Percentiles rank a stretch among this genome's conserved stretches.
Conservation (phyloP, 768 basidiomycete genomes). For the Cubamyces sp. region DNA sequence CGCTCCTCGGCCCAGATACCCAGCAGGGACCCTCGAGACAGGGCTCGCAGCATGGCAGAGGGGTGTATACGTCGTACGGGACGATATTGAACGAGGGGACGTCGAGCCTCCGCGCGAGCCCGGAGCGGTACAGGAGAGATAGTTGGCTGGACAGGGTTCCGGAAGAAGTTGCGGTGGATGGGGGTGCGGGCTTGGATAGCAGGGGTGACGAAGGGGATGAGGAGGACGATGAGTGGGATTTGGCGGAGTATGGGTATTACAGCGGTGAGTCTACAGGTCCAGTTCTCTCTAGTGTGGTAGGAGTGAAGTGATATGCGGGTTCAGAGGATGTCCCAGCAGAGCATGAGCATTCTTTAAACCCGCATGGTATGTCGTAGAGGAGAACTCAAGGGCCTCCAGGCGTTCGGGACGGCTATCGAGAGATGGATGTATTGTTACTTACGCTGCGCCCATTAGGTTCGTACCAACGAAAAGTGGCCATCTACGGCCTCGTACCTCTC, state of each 20-base stretch:
- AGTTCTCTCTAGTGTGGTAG: neutral
- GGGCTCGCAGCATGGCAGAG: neutral
- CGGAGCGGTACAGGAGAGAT: constrained; percentile 32
- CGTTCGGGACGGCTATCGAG: too few species aligned
- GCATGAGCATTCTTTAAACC: too few species aligned
- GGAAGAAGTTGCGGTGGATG: constrained; percentile 31
- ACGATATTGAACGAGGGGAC: constrained; percentile 14
- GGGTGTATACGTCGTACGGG: constrained; percentile 11
- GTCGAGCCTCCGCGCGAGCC: constrained; percentile 29
- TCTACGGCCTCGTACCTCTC: constrained; percentile 65
- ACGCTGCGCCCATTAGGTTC: constrained; percentile 51
- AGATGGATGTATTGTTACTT: neutral
- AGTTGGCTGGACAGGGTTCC: constrained; percentile 34
- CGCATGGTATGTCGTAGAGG: too few species aligned
- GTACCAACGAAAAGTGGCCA: constrained; percentile 54
- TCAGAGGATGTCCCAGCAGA: too few species aligned
- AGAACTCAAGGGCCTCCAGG: too few species aligned
- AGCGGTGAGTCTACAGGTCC: constrained; percentile 45
- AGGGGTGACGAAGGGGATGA: constrained; percentile 42
- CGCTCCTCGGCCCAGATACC: constrained; percentile 13
- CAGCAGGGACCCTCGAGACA: constrained; percentile 7
- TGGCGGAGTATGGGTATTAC: constrained; percentile 55
- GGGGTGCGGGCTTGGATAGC: constrained; percentile 39
- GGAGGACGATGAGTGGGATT: constrained; percentile 47
- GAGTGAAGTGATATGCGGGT: too few species aligned